Conservation (phyloP, 805 yeast genomes). For the Yamadazyma sp. region DNA sequence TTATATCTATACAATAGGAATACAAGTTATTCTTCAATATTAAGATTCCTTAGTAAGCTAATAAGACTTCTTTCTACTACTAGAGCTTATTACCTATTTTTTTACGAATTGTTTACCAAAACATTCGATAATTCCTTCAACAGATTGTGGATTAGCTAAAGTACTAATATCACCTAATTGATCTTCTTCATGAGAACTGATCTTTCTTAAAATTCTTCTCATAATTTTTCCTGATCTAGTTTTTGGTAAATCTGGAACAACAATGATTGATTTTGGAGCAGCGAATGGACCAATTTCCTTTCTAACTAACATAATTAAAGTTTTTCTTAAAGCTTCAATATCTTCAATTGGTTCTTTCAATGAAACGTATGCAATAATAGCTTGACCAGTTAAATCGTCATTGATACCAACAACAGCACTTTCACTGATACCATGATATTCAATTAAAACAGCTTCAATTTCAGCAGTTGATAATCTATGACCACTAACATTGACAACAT, state of each 20-base stretch:
- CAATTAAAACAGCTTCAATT: slow-evolving; percentile 78
- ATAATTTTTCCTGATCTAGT: slow-evolving; percentile 84
- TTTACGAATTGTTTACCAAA: slow-evolving; percentile 40
- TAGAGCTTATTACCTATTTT: no score
- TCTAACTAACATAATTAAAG: slow-evolving; percentile 66
- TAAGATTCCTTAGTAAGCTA: not conserved
- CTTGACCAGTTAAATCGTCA: slow-evolving; percentile 84
- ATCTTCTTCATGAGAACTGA: slow-evolving; percentile 72
- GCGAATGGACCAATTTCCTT: slow-evolving; percentile 85
- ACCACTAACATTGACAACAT: slow-evolving; percentile 84
- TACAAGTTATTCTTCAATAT: not conserved
- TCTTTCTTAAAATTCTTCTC: slow-evolving; percentile 82
- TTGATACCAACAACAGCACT: slow-evolving; percentile 81
- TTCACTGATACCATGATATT: slow-evolving; percentile 68
- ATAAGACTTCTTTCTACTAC: no score
- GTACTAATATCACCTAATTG: slow-evolving; percentile 80
- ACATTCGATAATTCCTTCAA: slow-evolving; percentile 56
- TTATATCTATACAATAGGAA: not conserved
- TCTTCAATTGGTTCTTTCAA: slow-evolving; percentile 56
- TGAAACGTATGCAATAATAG: slow-evolving; percentile 79
- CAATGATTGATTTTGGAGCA: slow-evolving; percentile 70
- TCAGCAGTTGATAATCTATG: slow-evolving; percentile 88
- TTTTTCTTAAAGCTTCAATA: slow-evolving; percentile 54
- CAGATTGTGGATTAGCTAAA: slow-evolving; percentile 72
- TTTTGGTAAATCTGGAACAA: slow-evolving; percentile 78